Conservation (phyloP, 2,329 filamentous ascomycete species). For the Penicillium hesseltinei region DNA sequence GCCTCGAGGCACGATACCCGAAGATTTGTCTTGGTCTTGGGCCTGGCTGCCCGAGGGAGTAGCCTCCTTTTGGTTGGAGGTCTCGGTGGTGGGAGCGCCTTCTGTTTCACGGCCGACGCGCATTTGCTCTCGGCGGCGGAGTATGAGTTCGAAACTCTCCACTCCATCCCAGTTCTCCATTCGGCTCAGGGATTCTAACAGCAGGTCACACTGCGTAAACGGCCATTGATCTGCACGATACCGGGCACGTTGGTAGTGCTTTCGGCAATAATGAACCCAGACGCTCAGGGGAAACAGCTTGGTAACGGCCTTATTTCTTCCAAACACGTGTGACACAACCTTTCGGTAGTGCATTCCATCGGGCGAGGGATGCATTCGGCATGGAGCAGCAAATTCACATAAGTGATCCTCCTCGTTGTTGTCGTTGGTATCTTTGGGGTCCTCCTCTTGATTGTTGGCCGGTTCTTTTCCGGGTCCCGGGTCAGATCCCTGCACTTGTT, state of each 20-base stretch:
- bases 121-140: conserved; percentile 21
- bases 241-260: conserved; percentile 74
- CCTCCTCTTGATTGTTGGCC: background rate
- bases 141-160: conserved; percentile 56
- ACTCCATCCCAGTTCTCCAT: conserved; percentile 64
- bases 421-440: background rate
- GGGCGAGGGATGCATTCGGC: conserved; percentile 19
- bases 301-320: conserved; percentile 77
- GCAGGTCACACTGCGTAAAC: conserved; percentile 62
- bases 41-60: background rate
- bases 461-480: too few species aligned
- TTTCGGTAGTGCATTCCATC: conserved; percentile 60
- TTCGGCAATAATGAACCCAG: conserved; percentile 76
- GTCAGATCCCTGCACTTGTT: background rate
- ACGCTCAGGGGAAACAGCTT: conserved; percentile 65
- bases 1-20: background rate
- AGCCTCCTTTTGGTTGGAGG: conserved; percentile 56
- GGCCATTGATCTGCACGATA: conserved; percentile 64
- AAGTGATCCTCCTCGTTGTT: background rate
- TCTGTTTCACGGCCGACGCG: conserved; percentile 43
- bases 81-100: background rate
- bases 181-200: conserved; percentile 60
- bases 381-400: conserved; percentile 18
- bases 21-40: background rate
- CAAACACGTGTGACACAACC: conserved; percentile 77